Base-by-base conservation (phyloP, 345 rosid genomes). In the Physaria fendleri region DNA sequence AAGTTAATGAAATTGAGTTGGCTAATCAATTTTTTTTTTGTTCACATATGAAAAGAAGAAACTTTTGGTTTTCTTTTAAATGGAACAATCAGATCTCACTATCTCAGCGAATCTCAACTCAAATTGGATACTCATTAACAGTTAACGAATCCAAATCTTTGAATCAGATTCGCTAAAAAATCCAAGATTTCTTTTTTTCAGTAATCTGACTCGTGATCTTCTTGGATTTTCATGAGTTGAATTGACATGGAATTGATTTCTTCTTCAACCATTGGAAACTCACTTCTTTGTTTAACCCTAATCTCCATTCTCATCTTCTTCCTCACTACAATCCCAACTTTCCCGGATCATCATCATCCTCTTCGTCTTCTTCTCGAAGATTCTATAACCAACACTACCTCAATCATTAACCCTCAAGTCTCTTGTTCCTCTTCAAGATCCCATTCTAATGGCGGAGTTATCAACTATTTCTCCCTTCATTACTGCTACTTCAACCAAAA, bases 381-480 rank as follows among this genome's bases (percentile, higher is more conserved):
- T 53, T 53, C 79, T 17, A 20, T 42, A 35, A 17, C 29, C 3
- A 52, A 50, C 5, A 37, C 1, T 46, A 24, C 5, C 9, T 13
- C 52, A 1, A 45, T 0, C 18, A 1, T 33, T 16, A 3, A 43
- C 6, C 32, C 46, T 0, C 5, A 34, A 11, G 42, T 47, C 14
- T 46, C 39, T 41, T 85, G 87, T 49, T 22, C 76, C 27, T 64
- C 77, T 8, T 35, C 38, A 4, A 47, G 62, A 28, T 47, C 74
- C 32, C 64, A 70, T 32, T 34, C 70, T 1, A 52, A 79, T 76
- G 84, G 81, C 68, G 30, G 81, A 66, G 33, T 85, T 79, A 40
- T 88, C 72, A 25, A 82, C 78, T 88, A 92, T 60, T 58, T 74
- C 59, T 77, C 78, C 48, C 76, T 90, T 70, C 97, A 90, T 59